Conservation (phyloP, 768 basidiomycete species). For the Mrakia gelida region DNA sequence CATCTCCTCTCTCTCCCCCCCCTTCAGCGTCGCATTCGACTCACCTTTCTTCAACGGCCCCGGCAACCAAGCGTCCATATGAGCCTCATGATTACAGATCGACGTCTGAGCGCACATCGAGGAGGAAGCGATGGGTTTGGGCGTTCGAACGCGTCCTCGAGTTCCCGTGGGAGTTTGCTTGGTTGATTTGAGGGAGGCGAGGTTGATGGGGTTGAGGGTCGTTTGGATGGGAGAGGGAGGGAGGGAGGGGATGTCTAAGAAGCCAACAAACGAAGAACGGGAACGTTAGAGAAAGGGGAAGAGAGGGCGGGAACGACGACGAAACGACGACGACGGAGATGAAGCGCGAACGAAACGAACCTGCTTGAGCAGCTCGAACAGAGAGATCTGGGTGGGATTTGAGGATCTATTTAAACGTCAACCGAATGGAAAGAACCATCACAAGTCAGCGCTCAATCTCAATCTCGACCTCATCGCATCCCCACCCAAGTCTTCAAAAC, state of each 20-base stretch:
- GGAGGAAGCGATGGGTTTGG: slow-evolving; percentile 6
- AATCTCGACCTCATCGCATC: too few relatives aligned
- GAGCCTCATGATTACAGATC: slow-evolving; percentile 12
- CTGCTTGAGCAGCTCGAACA: background rate
- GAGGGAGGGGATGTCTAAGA: background rate
- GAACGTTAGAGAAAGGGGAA: background rate
- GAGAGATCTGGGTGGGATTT: background rate
- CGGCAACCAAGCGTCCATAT: slow-evolving; percentile 21
- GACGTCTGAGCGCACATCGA: slow-evolving; percentile 17
- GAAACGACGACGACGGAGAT: too few relatives aligned
- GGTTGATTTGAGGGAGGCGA: background rate
- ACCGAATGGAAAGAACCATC: too few relatives aligned
- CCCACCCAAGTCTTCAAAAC: background rate
- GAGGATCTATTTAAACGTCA: background rate
- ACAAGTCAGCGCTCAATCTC: too few relatives aligned
- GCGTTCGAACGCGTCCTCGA: slow-evolving; percentile 16
- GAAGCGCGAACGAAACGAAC: background rate
- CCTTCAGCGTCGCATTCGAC: too few relatives aligned
- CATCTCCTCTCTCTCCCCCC: too few relatives aligned
- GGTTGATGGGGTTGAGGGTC: background rate
- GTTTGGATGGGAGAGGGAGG: background rate
- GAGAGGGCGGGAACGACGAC: background rate
- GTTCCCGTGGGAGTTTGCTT: background rate
- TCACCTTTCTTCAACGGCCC: slow-evolving; percentile 7
- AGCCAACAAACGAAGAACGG: background rate